These are phyloP conservation scores for Pseudogymnoascus pannorum DNA, from an alignment of 2,329 filamentous ascomycete genomes.

Conservation along the genomic window DNA sequence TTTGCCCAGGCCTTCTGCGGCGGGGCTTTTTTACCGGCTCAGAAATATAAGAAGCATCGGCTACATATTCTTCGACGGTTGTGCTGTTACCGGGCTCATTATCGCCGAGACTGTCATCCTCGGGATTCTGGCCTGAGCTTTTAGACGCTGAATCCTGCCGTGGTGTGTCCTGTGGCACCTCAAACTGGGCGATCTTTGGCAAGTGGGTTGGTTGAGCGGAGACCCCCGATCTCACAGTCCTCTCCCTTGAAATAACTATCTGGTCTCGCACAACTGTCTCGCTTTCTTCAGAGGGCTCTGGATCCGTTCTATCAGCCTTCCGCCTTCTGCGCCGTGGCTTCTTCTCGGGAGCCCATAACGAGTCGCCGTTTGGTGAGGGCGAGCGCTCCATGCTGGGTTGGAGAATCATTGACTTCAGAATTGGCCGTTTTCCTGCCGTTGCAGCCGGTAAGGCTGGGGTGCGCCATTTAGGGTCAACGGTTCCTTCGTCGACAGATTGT, in stretches of 20 bases:
- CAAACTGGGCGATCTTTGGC: background rate
- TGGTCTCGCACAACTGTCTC: background rate
- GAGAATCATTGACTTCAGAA: conserved; percentile 15
- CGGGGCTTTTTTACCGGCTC: no score
- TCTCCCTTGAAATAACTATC: background rate
- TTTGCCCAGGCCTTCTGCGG: background rate
- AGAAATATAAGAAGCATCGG: background rate
- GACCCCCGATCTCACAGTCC: background rate
- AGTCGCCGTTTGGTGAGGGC: conserved; percentile 21
- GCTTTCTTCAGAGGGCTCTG: background rate
- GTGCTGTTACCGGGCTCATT: background rate
- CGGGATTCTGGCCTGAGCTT: background rate
- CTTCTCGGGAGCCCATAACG: conserved; percentile 26
- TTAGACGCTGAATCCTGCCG: background rate
- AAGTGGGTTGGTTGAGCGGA: background rate
- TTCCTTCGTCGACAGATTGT: conserved; percentile 16
- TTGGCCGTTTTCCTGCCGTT: conserved; percentile 14
- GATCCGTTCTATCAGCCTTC: background rate
- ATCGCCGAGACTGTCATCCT: background rate
- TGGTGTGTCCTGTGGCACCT: background rate
- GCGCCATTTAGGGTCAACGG: conserved; percentile 23
- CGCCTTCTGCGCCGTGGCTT: conserved; percentile 11
- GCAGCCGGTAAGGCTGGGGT: conserved; percentile 18
- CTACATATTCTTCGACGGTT: background rate
- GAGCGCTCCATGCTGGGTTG: conserved; percentile 18